Percentiles rank a stretch among this genome's conserved stretches.
Evolutionary conservation across 345 rosid species (phyloP).

Genomic region (Arabidopsis arenosa): DNA sequence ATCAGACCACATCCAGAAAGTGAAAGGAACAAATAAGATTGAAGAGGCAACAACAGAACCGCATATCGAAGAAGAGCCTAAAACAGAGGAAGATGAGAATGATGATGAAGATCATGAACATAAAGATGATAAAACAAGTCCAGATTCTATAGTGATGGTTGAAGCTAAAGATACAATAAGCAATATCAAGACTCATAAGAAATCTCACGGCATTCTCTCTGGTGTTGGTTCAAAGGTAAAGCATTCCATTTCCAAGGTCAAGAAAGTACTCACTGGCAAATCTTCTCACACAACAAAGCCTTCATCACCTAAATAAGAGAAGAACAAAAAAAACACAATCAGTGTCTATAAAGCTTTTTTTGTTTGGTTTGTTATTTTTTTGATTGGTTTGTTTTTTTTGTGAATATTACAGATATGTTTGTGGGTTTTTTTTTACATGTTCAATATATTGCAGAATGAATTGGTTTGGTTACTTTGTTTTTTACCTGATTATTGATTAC

Average conservation of each 20-base stretch:
- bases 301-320: constrained; percentile 51
- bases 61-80: constrained; percentile 45
- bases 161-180: constrained; percentile 64
- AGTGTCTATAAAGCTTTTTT: neutral
- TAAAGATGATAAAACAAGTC: constrained; percentile 55
- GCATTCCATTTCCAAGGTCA: constrained; percentile 88
- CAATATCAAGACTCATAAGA: constrained; percentile 64
- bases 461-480: constrained; percentile 32
- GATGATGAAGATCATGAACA: constrained; percentile 48
- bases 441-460: constrained; percentile 34
- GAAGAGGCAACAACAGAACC: constrained; percentile 21
- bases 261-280: constrained; percentile 83
- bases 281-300: constrained; percentile 70
- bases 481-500: neutral
- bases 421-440: constrained; percentile 24
- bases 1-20: constrained; percentile 53
- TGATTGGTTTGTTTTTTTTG: constrained; percentile 35
- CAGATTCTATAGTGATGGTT: constrained; percentile 66
- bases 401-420: constrained; percentile 42
- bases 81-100: constrained; percentile 56
- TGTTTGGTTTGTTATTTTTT: constrained; percentile 33
- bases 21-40: constrained; percentile 42
- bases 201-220: constrained; percentile 76
- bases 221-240: constrained; percentile 90
- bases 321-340: neutral